A percentile compares a stretch with the other conserved stretches of the same genome.
Evolutionary conservation across 371 early-diverging fungal genomes (phyloP).

Genomic region (Apophysomyces trapeziformis): DNA sequence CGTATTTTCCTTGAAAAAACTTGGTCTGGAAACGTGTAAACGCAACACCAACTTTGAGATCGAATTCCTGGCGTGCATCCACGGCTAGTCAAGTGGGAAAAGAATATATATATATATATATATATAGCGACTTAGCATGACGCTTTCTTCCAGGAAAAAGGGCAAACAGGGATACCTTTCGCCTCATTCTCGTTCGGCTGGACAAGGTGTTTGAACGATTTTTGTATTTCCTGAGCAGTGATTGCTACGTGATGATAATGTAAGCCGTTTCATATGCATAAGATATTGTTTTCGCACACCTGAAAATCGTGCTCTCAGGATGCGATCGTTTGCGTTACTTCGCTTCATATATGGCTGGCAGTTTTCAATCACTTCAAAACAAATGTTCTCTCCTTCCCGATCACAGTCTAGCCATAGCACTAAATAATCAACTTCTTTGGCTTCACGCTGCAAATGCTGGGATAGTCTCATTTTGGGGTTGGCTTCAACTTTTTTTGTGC

Average conservation of each 20-base stretch:
- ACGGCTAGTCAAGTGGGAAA: slow-evolving; percentile 47
- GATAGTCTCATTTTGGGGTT: slow-evolving; percentile 56
- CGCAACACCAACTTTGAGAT: slow-evolving; percentile 70
- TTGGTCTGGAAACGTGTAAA: slow-evolving; percentile 65
- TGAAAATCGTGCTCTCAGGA: slow-evolving; percentile 65
- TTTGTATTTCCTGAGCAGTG: slow-evolving; percentile 56
- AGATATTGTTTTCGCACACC: slow-evolving; percentile 19
- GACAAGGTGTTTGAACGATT: slow-evolving; percentile 58
- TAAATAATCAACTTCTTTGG: slow-evolving; percentile 54
- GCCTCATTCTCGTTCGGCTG: slow-evolving; percentile 64
- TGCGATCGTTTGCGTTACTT: slow-evolving; percentile 20
- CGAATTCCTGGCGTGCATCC: slow-evolving; percentile 73
- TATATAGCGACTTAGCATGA: neutral
- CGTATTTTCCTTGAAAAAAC: slow-evolving; percentile 60
- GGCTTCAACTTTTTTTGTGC: slow-evolving; percentile 47
- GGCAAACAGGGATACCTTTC: slow-evolving; percentile 27
- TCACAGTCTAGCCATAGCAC: slow-evolving; percentile 81
- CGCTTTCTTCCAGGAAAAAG: neutral
- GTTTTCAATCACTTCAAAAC: slow-evolving; percentile 61
- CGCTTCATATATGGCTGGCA: slow-evolving; percentile 38
- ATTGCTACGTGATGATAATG: slow-evolving; percentile 37
- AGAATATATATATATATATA: neutral
- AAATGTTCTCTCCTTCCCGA: slow-evolving; percentile 81
- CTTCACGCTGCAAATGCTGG: slow-evolving; percentile 44
- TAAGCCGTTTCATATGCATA: neutral